phyloP scores from a whole-genome alignment of 306 rosid genomes.

The Gillenia trifoliata region DNA sequence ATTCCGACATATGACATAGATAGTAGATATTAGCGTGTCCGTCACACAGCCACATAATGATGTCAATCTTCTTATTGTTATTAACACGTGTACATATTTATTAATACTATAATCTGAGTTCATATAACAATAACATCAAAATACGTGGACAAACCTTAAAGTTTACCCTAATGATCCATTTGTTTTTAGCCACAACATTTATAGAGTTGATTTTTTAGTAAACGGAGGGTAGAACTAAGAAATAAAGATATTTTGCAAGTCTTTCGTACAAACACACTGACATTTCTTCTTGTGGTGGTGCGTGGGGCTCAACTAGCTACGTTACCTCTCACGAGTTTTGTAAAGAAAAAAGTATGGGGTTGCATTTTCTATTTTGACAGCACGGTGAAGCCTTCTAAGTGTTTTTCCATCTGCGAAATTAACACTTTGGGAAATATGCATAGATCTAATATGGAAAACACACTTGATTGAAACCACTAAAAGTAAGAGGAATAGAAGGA shows the following conservation, averaged over 20 bases:
- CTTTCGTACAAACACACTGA: background rate
- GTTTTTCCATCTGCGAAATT: background rate
- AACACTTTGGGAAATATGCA: slow-evolving; percentile 4
- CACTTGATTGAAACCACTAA: slow-evolving; percentile 11
- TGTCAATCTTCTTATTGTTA: background rate
- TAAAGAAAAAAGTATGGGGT: background rate
- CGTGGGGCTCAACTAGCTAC: slow-evolving; percentile 2
- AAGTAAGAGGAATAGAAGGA: background rate
- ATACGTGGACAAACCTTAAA: background rate
- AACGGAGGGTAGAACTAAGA: background rate
- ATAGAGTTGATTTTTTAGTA: background rate
- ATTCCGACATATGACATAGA: too few species aligned
- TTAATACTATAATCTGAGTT: too few species aligned
- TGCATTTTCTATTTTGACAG: background rate
- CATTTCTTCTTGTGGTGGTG: slow-evolving; percentile 7
- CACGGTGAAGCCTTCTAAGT: background rate
- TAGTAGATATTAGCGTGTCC: background rate
- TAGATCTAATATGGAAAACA: slow-evolving; percentile 1
- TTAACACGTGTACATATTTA: too few species aligned
- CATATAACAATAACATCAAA: background rate
- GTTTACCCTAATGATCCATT: background rate
- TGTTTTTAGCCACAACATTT: background rate
- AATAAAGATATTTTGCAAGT: background rate
- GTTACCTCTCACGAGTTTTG: background rate
- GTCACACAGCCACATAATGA: background rate